Evolutionary conservation across 768 basidiomycete species (phyloP).

Genomic region (Coprinopsis cinerea): DNA sequence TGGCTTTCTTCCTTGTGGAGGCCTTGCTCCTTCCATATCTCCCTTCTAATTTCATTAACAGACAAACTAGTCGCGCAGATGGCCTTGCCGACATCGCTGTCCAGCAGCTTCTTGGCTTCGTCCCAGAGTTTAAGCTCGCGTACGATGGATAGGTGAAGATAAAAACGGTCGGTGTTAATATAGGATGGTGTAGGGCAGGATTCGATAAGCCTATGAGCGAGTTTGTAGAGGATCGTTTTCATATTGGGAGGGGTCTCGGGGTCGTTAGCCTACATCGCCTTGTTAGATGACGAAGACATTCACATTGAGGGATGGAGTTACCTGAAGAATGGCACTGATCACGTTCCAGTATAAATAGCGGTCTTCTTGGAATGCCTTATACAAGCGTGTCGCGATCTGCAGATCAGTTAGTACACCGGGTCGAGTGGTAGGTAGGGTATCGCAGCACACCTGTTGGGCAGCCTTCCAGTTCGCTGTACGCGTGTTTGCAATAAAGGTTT

Average conservation of each 20-base stretch:
- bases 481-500: constrained; percentile 82
- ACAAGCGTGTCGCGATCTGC: constrained; percentile 74
- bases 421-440: background rate
- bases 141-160: constrained; percentile 68
- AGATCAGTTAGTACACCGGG: constrained; percentile 3
- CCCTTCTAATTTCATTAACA: constrained; percentile 70
- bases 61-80: constrained; percentile 68
- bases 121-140: constrained; percentile 62
- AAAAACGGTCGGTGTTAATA: constrained; percentile 66
- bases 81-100: constrained; percentile 59
- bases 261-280: constrained; percentile 58
- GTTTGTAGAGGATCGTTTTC: constrained; percentile 64
- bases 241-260: constrained; percentile 52
- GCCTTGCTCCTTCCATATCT: constrained; percentile 57
- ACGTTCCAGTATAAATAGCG: constrained; percentile 81
- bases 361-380: constrained; percentile 79
- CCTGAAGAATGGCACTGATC: constrained; percentile 77
- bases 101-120: constrained; percentile 64
- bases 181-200: constrained; percentile 61
- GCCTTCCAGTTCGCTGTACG: constrained; percentile 80
- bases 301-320: constrained; percentile 18
- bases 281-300: background rate
- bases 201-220: constrained; percentile 69
- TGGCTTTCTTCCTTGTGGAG: constrained; percentile 56
- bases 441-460: constrained; percentile 61